Conservation (phyloP, 768 basidiomycete genomes). For the Boletus barrowsii region DNA sequence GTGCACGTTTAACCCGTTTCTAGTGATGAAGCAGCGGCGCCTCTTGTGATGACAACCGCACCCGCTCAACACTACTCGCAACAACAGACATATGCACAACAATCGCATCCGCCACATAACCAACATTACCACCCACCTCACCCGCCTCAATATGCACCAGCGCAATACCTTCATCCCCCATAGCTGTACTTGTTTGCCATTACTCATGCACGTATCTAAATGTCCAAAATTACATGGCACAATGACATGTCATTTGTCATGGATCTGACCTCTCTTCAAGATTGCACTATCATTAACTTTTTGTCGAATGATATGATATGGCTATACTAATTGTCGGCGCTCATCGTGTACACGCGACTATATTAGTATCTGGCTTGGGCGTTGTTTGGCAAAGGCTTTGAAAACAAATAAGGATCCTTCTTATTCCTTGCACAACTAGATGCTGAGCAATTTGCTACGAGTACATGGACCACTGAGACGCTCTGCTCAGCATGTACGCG, state of each 20-base stretch:
- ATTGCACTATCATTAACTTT: too few species aligned
- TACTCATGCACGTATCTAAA: too few species aligned
- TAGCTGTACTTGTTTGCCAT: slow-evolving; percentile 1
- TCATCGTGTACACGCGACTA: too few species aligned
- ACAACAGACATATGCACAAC: slow-evolving; percentile 9
- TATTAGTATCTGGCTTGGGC: neutral
- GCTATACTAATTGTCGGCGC: too few species aligned
- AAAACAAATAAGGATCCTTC: slow-evolving; percentile 7
- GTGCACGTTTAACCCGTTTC: neutral
- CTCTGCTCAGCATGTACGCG: slow-evolving; percentile 7
- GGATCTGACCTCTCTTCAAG: too few species aligned
- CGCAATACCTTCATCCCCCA: slow-evolving; percentile 16
- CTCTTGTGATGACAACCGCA: slow-evolving; percentile 12
- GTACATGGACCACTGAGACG: slow-evolving; percentile 15
- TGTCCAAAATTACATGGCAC: too few species aligned
- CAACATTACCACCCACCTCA: slow-evolving; percentile 9
- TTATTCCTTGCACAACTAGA: neutral
- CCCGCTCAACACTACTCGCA: slow-evolving; percentile 8
- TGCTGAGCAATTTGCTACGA: slow-evolving; percentile 11
- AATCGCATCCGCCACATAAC: slow-evolving; percentile 4
- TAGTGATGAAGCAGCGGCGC: slow-evolving; percentile 27
- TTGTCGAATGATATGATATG: too few species aligned
- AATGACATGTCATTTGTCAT: too few species aligned
- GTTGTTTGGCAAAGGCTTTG: slow-evolving; percentile 20
- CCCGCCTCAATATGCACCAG: slow-evolving; percentile 10